A percentile compares a stretch with the other conserved stretches of the same genome.
These are phyloP conservation scores for Blastobotrys apis DNA, from an alignment of 1,139 yeast genomes.

Conservation along the genomic window DNA sequence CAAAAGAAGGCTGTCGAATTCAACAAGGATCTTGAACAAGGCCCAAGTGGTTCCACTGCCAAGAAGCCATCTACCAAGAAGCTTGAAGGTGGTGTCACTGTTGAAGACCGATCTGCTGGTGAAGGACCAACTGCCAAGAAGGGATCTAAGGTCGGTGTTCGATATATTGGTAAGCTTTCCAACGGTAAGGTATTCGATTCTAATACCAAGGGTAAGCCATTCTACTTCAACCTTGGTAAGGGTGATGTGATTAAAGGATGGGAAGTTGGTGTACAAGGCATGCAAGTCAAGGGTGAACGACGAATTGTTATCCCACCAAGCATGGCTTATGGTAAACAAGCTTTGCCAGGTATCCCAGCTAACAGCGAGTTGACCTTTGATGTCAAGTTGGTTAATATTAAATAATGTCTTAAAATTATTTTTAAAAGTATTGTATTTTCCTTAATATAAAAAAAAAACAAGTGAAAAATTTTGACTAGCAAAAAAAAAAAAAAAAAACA, in stretches of 20 bases:
- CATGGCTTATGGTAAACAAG: constrained; percentile 93
- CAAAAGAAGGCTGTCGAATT: constrained; percentile 64
- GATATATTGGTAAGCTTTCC: constrained; percentile 96
- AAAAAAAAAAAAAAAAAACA: too few relatives aligned
- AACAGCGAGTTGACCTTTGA: constrained; percentile 95
- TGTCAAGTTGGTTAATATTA: constrained; percentile 86
- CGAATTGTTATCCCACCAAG: constrained; percentile 93
- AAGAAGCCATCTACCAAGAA: constrained; percentile 53
- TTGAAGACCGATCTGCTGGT: constrained; percentile 91
- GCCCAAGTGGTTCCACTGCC: constrained; percentile 52
- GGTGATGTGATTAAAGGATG: constrained; percentile 99
- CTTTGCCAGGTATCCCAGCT: constrained; percentile 95
- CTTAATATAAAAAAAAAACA: too few relatives aligned
- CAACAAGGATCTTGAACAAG: constrained; percentile 87
- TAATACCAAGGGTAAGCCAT: constrained; percentile 96
- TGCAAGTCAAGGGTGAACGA: constrained; percentile 99
- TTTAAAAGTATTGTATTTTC: too few relatives aligned
- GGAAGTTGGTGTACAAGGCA: constrained; percentile 97
- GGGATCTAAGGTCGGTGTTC: constrained; percentile 89
- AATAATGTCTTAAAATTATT: too few relatives aligned
- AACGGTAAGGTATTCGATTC: constrained; percentile 96
- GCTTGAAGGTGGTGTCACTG: constrained; percentile 85
- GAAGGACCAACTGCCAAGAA: constrained; percentile 83
- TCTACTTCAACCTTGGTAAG: constrained; percentile 82
- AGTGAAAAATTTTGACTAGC: neutral